Base-by-base conservation (phyloP, 1,284 basidiomycete genomes). In the Hemileia vastatrix region DNA sequence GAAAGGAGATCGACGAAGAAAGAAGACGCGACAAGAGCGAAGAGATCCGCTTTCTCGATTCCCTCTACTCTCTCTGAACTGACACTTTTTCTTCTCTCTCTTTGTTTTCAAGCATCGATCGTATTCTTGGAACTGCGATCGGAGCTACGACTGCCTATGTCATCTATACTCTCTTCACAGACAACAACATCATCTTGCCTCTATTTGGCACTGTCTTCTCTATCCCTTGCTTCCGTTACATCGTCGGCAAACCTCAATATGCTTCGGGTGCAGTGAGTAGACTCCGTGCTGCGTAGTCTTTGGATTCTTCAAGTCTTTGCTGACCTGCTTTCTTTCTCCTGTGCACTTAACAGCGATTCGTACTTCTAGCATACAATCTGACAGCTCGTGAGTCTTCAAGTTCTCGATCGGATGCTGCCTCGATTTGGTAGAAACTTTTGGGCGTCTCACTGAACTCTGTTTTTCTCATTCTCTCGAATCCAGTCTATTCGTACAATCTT, bases 151-250 rank as follows among this genome's bases (percentile, higher is more conserved):
- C 86, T 1, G 91, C 92, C 1, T 84, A 85, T 11, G 77, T 77
- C 0, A 80, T 87, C 8, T 93, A 86, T 63, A 66, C 53, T 53
- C 48, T 72, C 33, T 91, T 91, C 74, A 85, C 86, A 0, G 85
- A 89, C 55, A 83, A 91, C 67, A 81, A 87, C 0, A 75, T 86
- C 33, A 79, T 85, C 1, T 80, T 97, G 13, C 84, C 90, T 1
- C 77, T 89, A 44, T 86, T 92, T 66, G 93, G 94, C 0, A 87
- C 90, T 73, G 79, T 95, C 66, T 94, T 90, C 75, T 92, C 90
- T 1, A 79, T 95, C 2, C 93, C 93, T 2, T 96, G 93, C 76
- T 97, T 95, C 78, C 92, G 89, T 76, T 85, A 86, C 72, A 91
- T 93, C 68, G 81, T 92, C 13, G 83, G 84, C 0, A 84, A 84